Conservation (phyloP, 2,329 filamentous ascomycete species). For the Colletotrichum trifolii region DNA sequence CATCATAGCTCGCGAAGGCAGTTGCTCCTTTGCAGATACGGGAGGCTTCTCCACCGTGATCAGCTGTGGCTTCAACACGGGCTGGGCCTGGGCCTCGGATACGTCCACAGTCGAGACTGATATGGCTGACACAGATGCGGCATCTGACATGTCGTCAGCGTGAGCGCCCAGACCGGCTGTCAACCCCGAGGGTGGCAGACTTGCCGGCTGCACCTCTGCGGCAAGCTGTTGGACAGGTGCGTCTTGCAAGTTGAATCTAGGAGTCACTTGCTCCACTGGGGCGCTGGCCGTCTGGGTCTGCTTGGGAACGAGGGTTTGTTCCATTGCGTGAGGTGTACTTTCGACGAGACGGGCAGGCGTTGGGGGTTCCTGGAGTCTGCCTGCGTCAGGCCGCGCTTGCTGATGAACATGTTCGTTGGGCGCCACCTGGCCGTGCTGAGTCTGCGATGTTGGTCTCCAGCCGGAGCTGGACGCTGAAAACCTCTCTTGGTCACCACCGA, state of each 20-base stretch:
- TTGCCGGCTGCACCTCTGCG: neutral
- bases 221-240: too few species aligned
- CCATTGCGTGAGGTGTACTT: too few species aligned
- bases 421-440: too few species aligned
- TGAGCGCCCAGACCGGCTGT: neutral
- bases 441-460: neutral
- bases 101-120: conserved; percentile 41
- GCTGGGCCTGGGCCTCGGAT: conserved; percentile 39
- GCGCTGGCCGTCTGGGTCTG: too few species aligned
- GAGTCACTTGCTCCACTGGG: too few species aligned
- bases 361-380: too few species aligned
- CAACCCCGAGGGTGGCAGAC: neutral
- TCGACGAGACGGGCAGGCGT: too few species aligned
- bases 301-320: too few species aligned
- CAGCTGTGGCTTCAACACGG: conserved; percentile 38
- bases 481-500: neutral
- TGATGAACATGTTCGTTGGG: too few species aligned
- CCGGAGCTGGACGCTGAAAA: neutral
- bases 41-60: conserved; percentile 27
- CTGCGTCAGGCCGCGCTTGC: too few species aligned
- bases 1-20: conserved; percentile 6
- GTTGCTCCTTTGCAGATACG: neutral
- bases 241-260: too few species aligned
- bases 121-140: conserved; percentile 38
- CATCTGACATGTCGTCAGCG: conserved; percentile 29